Evolutionary conservation across 208 protist genomes (phyloP).

Genomic region (Zelonia costaricensis): DNA sequence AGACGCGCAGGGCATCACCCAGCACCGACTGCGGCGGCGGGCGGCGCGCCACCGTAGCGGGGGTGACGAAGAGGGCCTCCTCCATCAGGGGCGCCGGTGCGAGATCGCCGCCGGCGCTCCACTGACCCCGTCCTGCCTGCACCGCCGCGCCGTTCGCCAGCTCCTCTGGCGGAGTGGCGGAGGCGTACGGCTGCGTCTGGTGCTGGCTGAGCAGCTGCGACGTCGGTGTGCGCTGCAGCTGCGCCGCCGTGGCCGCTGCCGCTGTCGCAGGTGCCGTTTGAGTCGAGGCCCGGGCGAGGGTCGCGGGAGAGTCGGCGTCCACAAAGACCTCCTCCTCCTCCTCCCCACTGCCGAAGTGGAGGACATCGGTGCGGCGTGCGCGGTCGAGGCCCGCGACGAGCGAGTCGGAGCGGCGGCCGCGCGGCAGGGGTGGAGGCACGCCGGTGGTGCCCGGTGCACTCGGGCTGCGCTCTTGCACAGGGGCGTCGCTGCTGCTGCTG

Average conservation of each 20-base stretch:
- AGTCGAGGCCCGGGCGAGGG: background rate
- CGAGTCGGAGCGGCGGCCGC: background rate
- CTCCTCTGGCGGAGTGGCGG: too few species aligned
- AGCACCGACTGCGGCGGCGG: too few species aligned
- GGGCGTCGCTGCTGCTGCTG: background rate
- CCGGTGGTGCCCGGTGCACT: background rate
- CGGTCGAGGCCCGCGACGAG: background rate
- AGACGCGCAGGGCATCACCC: too few species aligned
- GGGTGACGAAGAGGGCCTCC: too few species aligned
- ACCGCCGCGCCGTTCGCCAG: too few species aligned
- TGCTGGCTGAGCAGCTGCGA: too few species aligned
- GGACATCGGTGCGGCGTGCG: too few species aligned
- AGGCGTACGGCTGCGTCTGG: too few species aligned
- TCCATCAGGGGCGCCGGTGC: too few species aligned
- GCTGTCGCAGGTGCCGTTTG: background rate
- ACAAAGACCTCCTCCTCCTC: slow-evolving; percentile 14
- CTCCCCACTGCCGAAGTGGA: background rate
- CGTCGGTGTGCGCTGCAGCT: background rate
- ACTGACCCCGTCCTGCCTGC: too few species aligned
- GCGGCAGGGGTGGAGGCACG: background rate
- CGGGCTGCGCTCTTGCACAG: slow-evolving; percentile 2
- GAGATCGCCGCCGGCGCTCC: too few species aligned
- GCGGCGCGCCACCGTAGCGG: too few species aligned
- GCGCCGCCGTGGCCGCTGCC: background rate
- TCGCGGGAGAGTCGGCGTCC: slow-evolving; percentile 2